Conservation (phyloP, 2,329 filamentous ascomycete genomes). For the Leptoxyphium fumago region DNA sequence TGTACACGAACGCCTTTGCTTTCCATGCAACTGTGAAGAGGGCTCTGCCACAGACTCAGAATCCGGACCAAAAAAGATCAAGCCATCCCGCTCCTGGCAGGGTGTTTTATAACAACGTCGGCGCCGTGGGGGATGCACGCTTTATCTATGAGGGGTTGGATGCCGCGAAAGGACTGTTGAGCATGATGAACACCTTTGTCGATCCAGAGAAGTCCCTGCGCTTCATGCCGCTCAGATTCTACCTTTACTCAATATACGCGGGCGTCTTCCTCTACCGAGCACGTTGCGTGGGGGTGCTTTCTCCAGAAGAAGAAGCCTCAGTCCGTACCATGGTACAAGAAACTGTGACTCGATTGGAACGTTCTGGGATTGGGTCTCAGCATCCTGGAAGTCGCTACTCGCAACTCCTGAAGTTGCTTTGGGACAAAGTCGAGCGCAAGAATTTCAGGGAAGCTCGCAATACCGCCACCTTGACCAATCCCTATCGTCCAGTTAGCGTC, state of each 20-base stretch:
- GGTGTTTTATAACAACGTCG: constrained; percentile 36
- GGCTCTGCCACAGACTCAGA: constrained; percentile 22
- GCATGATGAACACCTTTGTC: constrained; percentile 36
- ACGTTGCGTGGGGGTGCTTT: constrained; percentile 33
- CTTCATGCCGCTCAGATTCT: constrained; percentile 35
- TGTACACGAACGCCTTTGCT: constrained; percentile 63
- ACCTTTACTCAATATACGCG: constrained; percentile 34
- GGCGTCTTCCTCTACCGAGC: constrained; percentile 36
- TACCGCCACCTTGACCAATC: constrained; percentile 17
- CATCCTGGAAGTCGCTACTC: constrained; percentile 34
- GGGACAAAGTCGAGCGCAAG: constrained; percentile 30
- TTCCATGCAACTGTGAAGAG: constrained; percentile 53
- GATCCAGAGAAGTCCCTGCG: constrained; percentile 31
- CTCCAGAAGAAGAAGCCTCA: constrained; percentile 30
- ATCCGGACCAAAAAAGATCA: constrained; percentile 7
- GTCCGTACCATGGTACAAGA: constrained; percentile 33
- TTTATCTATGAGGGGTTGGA: constrained; percentile 38
- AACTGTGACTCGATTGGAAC: constrained; percentile 28
- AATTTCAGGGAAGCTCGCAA: constrained; percentile 10
- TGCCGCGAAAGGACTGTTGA: constrained; percentile 34
- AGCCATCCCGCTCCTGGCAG: constrained; percentile 24
- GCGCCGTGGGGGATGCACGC: constrained; percentile 32
- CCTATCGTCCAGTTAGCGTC: constrained; percentile 26
- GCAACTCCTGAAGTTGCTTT: constrained; percentile 31
- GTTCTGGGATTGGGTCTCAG: constrained; percentile 30